These are phyloP conservation scores for Paxillus ammoniavirescens DNA, from an alignment of 768 basidiomycete species.

Conservation along the genomic window DNA sequence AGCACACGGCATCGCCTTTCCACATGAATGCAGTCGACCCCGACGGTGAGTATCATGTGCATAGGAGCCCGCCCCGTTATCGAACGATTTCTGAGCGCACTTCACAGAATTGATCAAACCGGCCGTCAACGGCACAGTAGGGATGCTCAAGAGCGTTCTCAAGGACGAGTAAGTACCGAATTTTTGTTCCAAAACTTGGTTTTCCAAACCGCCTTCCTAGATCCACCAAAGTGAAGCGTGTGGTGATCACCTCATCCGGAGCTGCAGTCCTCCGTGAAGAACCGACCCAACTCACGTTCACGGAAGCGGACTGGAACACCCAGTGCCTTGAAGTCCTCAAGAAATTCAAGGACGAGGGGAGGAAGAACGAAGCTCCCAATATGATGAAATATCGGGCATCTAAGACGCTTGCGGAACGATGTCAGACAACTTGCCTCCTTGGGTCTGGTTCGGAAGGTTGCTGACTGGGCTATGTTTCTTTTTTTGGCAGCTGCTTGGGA, in stretches of 20 bases:
- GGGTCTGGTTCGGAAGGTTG: not conserved
- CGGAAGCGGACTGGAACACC: conserved; percentile 63
- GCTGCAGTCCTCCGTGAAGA: conserved; percentile 42
- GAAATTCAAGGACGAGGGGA: conserved; percentile 48
- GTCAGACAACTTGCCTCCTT: conserved; percentile 22
- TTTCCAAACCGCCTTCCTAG: not conserved
- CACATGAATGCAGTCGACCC: conserved; percentile 46
- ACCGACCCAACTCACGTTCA: conserved; percentile 31
- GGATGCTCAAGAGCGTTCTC: conserved; percentile 57
- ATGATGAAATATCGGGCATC: conserved; percentile 52
- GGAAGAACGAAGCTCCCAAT: conserved; percentile 33
- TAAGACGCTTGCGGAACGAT: conserved; percentile 65
- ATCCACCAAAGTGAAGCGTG: conserved; percentile 53
- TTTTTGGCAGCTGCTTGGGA: conserved; percentile 46
- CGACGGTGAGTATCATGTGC: conserved; percentile 21
- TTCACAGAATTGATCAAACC: conserved; percentile 60
- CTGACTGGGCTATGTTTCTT: not conserved
- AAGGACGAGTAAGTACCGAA: conserved; percentile 44
- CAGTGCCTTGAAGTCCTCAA: conserved; percentile 36
- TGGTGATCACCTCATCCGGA: conserved; percentile 66
- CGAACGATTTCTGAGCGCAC: conserved; percentile 31
- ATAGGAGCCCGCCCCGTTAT: too few species aligned
- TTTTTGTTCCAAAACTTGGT: too few species aligned
- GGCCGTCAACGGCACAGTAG: conserved; percentile 68
- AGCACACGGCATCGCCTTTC: conserved; percentile 68